phyloP scores from a whole-genome alignment of 2,329 filamentous ascomycete species.

The Alternaria panax region DNA sequence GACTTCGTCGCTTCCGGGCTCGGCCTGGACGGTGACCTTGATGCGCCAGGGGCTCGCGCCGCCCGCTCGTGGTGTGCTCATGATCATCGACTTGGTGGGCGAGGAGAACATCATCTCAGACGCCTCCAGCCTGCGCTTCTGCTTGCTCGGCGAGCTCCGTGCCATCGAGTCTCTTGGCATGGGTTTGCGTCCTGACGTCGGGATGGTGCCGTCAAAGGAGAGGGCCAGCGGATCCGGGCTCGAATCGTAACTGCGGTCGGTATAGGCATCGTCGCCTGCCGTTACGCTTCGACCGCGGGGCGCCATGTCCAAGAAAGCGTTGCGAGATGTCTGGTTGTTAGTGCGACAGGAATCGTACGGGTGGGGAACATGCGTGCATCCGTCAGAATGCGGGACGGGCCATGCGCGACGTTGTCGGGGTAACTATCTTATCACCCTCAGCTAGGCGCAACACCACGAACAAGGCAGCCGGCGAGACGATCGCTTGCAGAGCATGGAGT shows the following conservation, averaged over 20 bases:
- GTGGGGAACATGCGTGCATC: constrained; percentile 22
- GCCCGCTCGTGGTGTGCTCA: constrained; percentile 51
- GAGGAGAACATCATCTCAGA: constrained; percentile 38
- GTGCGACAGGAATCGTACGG: constrained; percentile 18
- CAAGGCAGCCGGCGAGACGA: constrained; percentile 17
- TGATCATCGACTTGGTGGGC: constrained; percentile 56
- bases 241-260: constrained; percentile 39
- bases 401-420: constrained; percentile 34
- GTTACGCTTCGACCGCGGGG: constrained; percentile 27
- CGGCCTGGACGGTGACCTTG: constrained; percentile 59
- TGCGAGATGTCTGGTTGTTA: constrained; percentile 17
- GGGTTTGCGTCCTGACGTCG: constrained; percentile 28
- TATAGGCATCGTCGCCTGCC: constrained; percentile 22
- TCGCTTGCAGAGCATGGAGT: constrained; percentile 25
- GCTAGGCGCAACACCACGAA: constrained; percentile 23
- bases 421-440: constrained; percentile 42
- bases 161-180: constrained; percentile 33
- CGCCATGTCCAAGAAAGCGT: constrained; percentile 30
- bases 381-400: constrained; percentile 24
- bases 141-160: constrained; percentile 43
- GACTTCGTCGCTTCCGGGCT: constrained; percentile 49
- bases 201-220: constrained; percentile 37
- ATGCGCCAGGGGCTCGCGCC: constrained; percentile 58
- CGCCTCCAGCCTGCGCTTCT: constrained; percentile 25
- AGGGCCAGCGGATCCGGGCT: constrained; percentile 49